Conservation (phyloP, 2,329 filamentous ascomycete genomes). For the Venturiaceae sp. region DNA sequence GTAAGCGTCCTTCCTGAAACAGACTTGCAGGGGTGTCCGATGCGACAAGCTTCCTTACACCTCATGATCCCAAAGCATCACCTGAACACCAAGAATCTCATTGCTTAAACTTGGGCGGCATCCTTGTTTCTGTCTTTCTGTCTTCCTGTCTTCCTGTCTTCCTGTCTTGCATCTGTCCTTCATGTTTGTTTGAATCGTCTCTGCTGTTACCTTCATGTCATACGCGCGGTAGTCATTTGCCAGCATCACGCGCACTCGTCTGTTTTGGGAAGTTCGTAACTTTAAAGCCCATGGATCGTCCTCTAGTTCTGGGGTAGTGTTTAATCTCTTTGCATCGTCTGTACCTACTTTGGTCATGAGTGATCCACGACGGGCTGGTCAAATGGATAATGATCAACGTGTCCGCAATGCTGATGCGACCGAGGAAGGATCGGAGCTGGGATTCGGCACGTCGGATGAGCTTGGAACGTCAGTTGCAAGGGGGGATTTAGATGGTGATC, state of each 20-base stretch:
- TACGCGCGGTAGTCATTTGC: no score
- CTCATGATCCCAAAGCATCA: neutral
- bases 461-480: neutral
- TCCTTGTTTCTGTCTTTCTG: neutral
- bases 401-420: neutral
- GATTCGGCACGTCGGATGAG: neutral
- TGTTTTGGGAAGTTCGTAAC: neutral
- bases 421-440: neutral
- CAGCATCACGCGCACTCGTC: neutral
- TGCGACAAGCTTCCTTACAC: neutral
- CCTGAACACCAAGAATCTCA: neutral
- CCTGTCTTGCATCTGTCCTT: neutral
- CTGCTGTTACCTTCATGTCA: neutral
- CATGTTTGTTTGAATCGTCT: no score
- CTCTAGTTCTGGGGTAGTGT: no score
- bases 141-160: neutral
- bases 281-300: neutral
- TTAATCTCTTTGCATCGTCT: neutral
- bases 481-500: neutral
- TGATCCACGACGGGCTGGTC: neutral
- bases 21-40: neutral
- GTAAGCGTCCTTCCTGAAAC: neutral
- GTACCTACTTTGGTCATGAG: neutral
- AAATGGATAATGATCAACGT: no score
- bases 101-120: neutral